Evolutionary conservation across 192 early-diverging fungal genomes (phyloP), one percentile per base, ranked within the genome.

Genomic region (Linnemannia elongata): DNA sequence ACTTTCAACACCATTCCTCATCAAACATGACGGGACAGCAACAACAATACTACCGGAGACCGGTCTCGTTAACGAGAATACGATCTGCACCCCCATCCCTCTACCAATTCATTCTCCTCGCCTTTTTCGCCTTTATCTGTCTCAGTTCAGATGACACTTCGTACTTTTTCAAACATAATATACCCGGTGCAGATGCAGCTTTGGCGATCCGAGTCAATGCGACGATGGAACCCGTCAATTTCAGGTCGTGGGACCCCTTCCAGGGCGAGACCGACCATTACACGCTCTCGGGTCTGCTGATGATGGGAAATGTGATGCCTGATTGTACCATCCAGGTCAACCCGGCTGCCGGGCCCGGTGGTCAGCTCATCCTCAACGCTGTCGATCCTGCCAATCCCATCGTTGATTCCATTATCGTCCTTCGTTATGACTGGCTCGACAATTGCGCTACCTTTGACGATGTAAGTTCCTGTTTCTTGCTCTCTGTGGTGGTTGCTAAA

Each of bases 381-480:
- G 47, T 81, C 13, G 76, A 78, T 68, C 72, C 76, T 18, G 8
- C 15, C 33, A 17, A 63, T 20, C 66, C 85, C 6, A 52, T 87
- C 22, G 57, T 39, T 0, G 60, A 57, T 17, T 69, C 80, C 7
- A 87, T 87, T 45, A 8, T 81, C 2, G 44, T 78, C 27, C 39
- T 86, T 18, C 33, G 60, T 6, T 87, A 87, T 63, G 79, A 87
- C 72, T 87, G 85, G 85, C 68, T 87, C 1, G 57, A 81, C 49
- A 24, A 81, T 38, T 87, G 85, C 77, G 79, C 85, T 7, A 87
- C 85, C 12, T 87, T 60, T 73, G 85, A 87, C 76, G 85, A 81
- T 42, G 85, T 81, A 87, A 81, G 85, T 87, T 24, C 20, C 18
- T 39, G 8, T 54, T 15, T 30, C 45, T 22, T 44, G 24, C 12